phyloP scores from a whole-genome alignment of 495 filamentous ascomycete genomes.

The Tetracladium marchalianum region DNA sequence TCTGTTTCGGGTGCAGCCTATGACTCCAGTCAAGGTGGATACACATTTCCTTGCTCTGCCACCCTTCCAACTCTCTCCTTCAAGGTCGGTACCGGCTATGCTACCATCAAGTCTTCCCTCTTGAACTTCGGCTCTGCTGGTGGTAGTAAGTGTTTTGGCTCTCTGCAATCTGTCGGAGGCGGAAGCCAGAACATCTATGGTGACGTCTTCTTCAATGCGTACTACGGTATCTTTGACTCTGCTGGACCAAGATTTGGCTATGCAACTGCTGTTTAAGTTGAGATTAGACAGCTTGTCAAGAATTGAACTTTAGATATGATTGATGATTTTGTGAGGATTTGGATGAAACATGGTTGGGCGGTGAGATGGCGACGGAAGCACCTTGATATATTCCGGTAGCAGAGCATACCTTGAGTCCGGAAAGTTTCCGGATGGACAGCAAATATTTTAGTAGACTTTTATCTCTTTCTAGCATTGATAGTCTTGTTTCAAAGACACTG shows the following conservation, averaged over 20 bases:
- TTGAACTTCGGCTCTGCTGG: conserved; percentile 42
- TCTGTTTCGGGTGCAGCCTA: conserved; percentile 46
- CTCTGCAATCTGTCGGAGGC: conserved; percentile 51
- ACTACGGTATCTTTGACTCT: conserved; percentile 67
- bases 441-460: no score
- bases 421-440: no score
- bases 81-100: conserved; percentile 36
- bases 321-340: no score
- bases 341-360: no score
- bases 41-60: conserved; percentile 55
- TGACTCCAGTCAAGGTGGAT: conserved; percentile 42
- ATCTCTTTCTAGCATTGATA: no score
- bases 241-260: conserved; percentile 23
- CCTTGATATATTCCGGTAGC: no score
- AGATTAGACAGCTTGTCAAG: no score
- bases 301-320: no score
- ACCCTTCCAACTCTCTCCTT: conserved; percentile 54
- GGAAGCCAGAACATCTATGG: conserved; percentile 63
- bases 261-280: conserved; percentile 6
- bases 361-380: no score
- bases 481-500: no score
- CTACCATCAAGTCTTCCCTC: conserved; percentile 43
- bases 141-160: conserved; percentile 49
- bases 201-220: conserved; percentile 69
- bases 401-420: no score